Evolutionary conservation across 148 eudicot species (phyloP).

Genomic region (Camellia sinensis): DNA sequence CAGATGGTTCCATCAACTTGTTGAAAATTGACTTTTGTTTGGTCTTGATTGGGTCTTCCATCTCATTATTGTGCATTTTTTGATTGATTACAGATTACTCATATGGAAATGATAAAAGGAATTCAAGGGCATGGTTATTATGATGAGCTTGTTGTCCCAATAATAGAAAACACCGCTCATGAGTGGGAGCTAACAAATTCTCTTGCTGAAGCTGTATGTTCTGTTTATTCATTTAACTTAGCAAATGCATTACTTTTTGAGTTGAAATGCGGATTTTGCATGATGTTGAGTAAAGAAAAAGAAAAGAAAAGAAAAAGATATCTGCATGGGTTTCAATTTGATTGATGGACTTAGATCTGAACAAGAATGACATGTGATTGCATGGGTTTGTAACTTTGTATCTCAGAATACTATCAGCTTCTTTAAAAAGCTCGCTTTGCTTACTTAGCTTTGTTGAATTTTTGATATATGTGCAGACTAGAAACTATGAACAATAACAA

Average conservation of each 20-base stretch:
- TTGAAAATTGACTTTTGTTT: neutral
- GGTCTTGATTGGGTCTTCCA: neutral
- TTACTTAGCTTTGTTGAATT: neutral
- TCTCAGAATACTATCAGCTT: neutral
- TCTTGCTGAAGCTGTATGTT: conserved; percentile 87
- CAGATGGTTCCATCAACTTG: neutral
- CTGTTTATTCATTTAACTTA: neutral
- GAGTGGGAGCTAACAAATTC: conserved; percentile 92
- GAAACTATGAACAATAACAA: neutral
- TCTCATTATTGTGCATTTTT: neutral
- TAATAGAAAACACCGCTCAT: conserved; percentile 91
- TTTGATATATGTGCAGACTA: neutral
- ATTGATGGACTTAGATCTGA: neutral
- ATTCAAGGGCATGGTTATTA: conserved; percentile 98
- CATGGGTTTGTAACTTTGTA: neutral
- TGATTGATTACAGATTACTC: conserved; percentile 65
- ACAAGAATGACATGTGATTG: neutral
- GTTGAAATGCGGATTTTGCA: neutral
- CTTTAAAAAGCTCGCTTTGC: neutral
- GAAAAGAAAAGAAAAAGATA: conserved; percentile 3
- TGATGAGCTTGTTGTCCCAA: conserved; percentile 96
- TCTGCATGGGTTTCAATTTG: neutral
- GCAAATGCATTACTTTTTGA: neutral
- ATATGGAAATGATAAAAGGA: conserved; percentile 99
- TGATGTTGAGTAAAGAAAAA: neutral